A percentile compares a stretch with the other conserved stretches of the same genome.
These are phyloP conservation scores for Leccinum disarticulatum DNA, from an alignment of 768 basidiomycete species.

Conservation along the genomic window DNA sequence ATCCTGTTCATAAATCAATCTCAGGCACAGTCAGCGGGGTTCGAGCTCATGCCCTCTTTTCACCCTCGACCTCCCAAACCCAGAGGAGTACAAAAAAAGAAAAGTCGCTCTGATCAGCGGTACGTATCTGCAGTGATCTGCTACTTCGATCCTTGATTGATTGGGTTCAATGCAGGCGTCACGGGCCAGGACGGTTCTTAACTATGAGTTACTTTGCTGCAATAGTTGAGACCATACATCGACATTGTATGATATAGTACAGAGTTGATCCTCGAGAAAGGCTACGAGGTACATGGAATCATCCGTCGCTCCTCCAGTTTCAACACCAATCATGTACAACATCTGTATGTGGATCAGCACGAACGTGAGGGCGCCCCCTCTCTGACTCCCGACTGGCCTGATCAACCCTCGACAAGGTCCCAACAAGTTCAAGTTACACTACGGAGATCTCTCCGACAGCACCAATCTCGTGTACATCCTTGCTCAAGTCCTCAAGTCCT, in stretches of 20 bases:
- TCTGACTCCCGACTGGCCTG: neutral
- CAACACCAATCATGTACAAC: slow-evolving; percentile 94
- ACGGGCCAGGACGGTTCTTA: slow-evolving; percentile 98
- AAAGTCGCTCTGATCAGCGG: slow-evolving; percentile 95
- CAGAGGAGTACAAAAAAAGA: slow-evolving; percentile 82
- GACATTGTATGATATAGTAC: slow-evolving; percentile 46
- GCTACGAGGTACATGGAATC: slow-evolving; percentile 92
- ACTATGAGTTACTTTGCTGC: slow-evolving; percentile 53
- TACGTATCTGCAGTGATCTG: slow-evolving; percentile 31
- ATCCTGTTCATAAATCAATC: no score
- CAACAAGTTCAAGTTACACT: slow-evolving; percentile 77
- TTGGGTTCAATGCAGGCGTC: slow-evolving; percentile 57
- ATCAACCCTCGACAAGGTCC: slow-evolving; percentile 45
- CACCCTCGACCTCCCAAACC: slow-evolving; percentile 64
- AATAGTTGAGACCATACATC: slow-evolving; percentile 1
- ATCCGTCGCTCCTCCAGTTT: slow-evolving; percentile 97
- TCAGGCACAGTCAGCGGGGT: no score
- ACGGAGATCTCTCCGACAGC: slow-evolving; percentile 92
- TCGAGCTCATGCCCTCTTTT: no score
- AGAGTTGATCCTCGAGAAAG: slow-evolving; percentile 81
- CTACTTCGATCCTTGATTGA: slow-evolving; percentile 7
- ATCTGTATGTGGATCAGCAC: slow-evolving; percentile 91
- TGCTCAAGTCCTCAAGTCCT: slow-evolving; percentile 46
- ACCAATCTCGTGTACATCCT: slow-evolving; percentile 97
- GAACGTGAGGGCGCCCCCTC: slow-evolving; percentile 58